phyloP scores from a whole-genome alignment of 306 rosid species.

The Astragalus membranaceus region DNA sequence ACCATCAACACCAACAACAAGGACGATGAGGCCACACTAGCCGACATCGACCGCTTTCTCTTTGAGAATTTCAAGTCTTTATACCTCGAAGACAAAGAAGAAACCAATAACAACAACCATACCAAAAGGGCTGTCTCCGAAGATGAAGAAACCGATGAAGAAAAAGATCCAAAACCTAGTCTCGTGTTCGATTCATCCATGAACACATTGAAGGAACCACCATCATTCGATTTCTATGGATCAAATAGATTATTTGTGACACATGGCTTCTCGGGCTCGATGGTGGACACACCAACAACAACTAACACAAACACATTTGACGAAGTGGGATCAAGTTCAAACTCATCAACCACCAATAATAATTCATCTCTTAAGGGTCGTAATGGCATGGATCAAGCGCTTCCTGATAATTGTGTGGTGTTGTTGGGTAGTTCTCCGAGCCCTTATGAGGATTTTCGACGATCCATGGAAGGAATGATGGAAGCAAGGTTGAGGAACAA shows the following conservation, averaged over 20 bases:
- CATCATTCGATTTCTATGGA: conserved; percentile 29
- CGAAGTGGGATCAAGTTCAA: conserved; percentile 34
- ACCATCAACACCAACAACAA: not conserved
- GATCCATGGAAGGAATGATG: conserved; percentile 61
- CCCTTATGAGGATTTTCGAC: conserved; percentile 53
- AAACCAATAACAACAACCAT: not conserved
- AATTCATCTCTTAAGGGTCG: not conserved
- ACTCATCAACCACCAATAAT: conserved; percentile 24
- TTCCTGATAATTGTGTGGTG: conserved; percentile 48
- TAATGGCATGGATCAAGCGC: not conserved
- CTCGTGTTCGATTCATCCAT: conserved; percentile 22
- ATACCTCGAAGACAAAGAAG: conserved; percentile 33
- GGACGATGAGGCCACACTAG: conserved; percentile 50
- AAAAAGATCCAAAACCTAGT: not conserved
- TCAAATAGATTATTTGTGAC: conserved; percentile 40
- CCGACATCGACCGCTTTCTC: conserved; percentile 62
- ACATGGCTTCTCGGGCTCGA: conserved; percentile 32
- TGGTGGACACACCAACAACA: conserved; percentile 30
- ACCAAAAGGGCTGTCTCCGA: not conserved
- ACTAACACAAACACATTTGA: conserved; percentile 24
- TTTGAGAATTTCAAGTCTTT: conserved; percentile 70
- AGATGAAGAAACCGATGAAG: not conserved
- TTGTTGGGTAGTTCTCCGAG: conserved; percentile 43
- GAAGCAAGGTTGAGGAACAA: conserved; percentile 32
- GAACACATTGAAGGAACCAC: not conserved